Conservation (phyloP, 306 rosid genomes). For the Rubus parviflorus region DNA sequence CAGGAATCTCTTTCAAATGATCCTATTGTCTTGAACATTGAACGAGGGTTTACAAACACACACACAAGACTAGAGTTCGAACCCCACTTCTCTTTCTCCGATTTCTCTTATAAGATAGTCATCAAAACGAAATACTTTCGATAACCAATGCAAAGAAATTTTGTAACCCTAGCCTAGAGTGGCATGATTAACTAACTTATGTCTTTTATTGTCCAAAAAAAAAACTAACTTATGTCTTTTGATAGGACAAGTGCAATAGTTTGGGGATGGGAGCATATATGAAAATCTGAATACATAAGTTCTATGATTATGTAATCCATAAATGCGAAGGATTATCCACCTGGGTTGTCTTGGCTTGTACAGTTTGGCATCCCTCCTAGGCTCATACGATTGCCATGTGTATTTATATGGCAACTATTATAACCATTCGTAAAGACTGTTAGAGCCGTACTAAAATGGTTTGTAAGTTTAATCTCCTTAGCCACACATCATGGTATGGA, state of each 20-base stretch:
- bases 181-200: background rate
- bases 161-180: background rate
- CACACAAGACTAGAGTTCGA: background rate
- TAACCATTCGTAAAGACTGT: background rate
- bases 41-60: too few species aligned
- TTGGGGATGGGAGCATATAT: background rate
- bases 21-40: too few species aligned
- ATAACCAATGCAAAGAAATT: background rate
- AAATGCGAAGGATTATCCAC: background rate
- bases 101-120: background rate
- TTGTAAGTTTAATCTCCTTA: background rate
- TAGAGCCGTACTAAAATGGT: slow-evolving; percentile 6
- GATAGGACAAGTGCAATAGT: background rate
- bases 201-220: too few species aligned
- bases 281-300: background rate
- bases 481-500: background rate
- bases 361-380: slow-evolving; percentile 11
- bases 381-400: slow-evolving; percentile 11
- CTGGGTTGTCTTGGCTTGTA: background rate
- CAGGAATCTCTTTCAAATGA: background rate
- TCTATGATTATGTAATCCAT: background rate
- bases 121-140: background rate
- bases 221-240: background rate
- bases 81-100: background rate
- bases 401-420: background rate